These are phyloP conservation scores for Calonectria honghensis DNA, from an alignment of 2,329 filamentous ascomycete genomes.

Conservation along the genomic window DNA sequence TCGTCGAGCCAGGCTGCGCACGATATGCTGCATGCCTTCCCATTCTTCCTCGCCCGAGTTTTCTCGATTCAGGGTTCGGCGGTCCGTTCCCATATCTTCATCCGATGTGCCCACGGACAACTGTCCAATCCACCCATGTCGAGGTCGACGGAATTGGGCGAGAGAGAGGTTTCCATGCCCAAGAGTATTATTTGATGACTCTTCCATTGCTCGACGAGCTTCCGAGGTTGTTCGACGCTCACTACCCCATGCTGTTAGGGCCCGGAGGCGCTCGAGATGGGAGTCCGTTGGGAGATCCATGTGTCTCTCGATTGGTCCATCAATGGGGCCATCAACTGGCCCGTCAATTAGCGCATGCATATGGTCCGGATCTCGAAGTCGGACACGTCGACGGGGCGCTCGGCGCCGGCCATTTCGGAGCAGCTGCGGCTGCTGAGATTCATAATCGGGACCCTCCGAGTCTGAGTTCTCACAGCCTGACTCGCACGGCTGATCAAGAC, in stretches of 20 bases:
- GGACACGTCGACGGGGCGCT: slow-evolving; percentile 42
- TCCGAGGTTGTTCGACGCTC: slow-evolving; percentile 18
- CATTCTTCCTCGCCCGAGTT: slow-evolving; percentile 62
- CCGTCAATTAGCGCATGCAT: slow-evolving; percentile 44
- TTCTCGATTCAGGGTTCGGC: slow-evolving; percentile 46
- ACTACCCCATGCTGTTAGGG: slow-evolving; percentile 23
- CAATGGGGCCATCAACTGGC: slow-evolving; percentile 27
- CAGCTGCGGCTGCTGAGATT: slow-evolving; percentile 51
- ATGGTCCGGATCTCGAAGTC: slow-evolving; percentile 46
- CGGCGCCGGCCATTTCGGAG: slow-evolving; percentile 44
- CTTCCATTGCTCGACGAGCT: slow-evolving; percentile 24
- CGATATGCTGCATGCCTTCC: slow-evolving; percentile 82
- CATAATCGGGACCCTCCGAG: slow-evolving; percentile 70
- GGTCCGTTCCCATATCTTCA: slow-evolving; percentile 51
- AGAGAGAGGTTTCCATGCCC: slow-evolving; percentile 33
- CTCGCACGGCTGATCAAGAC: slow-evolving; percentile 67
- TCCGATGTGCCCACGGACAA: slow-evolving; percentile 55
- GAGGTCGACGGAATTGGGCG: slow-evolving; percentile 34
- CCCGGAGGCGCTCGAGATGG: slow-evolving; percentile 32
- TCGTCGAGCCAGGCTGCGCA: slow-evolving; percentile 80
- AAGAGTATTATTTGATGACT: background rate
- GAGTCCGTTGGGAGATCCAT: slow-evolving; percentile 18
- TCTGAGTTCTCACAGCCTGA: slow-evolving; percentile 74
- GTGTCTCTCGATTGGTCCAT: slow-evolving; percentile 20
- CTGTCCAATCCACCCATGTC: slow-evolving; percentile 53